phyloP scores from a whole-genome alignment of 176 grass and related monocot genomes.

The Eragrostis curvula region DNA sequence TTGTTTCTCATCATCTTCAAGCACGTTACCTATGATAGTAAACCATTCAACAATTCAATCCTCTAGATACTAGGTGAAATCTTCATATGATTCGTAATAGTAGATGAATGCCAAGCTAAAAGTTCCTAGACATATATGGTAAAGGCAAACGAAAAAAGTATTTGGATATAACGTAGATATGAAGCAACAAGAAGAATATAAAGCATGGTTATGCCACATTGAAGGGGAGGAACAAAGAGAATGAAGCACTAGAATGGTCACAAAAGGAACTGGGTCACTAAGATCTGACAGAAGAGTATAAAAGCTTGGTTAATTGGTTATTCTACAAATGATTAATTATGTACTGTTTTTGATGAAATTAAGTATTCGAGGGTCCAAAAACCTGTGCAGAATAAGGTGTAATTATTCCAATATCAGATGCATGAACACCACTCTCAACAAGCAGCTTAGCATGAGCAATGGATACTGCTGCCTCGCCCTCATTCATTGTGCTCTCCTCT shows the following conservation, averaged over 20 bases:
- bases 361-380: constrained; percentile 26
- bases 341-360: constrained; percentile 17
- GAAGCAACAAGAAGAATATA: background rate
- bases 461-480: constrained; percentile 88
- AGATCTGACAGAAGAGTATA: background rate
- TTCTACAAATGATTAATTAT: constrained; percentile 5
- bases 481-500: constrained; percentile 95
- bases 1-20: constrained; percentile 90
- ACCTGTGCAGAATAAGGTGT: constrained; percentile 96
- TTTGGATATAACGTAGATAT: background rate
- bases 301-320: constrained; percentile 1
- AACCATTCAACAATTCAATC: constrained; percentile 19
- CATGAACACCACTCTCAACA: constrained; percentile 80
- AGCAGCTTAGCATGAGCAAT: constrained; percentile 87
- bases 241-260: background rate
- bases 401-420: constrained; percentile 97
- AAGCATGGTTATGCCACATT: background rate
- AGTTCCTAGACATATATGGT: constrained; percentile 5
- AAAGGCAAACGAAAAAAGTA: background rate
- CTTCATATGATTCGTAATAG: background rate
- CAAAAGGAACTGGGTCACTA: constrained; percentile 9
- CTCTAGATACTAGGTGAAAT: background rate
- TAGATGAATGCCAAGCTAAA: constrained; percentile 20
- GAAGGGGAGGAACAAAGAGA: constrained; percentile 9
- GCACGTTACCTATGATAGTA: constrained; percentile 63